phyloP scores from a whole-genome alignment of 1,139 yeast species.

The Yamadazyma pseudoaaseri region DNA sequence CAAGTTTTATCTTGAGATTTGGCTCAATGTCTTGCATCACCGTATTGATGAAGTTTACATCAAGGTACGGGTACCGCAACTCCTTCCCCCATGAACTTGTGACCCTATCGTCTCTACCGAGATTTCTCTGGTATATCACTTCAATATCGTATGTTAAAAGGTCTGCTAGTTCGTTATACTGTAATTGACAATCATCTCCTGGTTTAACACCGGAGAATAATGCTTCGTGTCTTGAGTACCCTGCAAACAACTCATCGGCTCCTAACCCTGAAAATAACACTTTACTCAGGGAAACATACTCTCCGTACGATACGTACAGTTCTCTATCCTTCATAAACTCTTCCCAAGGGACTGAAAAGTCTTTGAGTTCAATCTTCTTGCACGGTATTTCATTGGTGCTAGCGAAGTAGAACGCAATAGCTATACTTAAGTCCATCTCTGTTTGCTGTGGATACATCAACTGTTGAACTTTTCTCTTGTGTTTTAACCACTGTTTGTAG shows the following conservation, averaged over 20 bases:
- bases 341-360: constrained; percentile 19
- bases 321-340: constrained; percentile 19
- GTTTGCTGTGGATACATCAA: constrained; percentile 83
- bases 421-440: constrained; percentile 94
- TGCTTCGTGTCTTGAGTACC: constrained; percentile 77
- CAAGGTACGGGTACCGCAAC: constrained; percentile 84
- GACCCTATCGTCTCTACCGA: constrained; percentile 90
- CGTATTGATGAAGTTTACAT: constrained; percentile 55
- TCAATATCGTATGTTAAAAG: constrained; percentile 71
- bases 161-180: constrained; percentile 24
- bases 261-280: constrained; percentile 93
- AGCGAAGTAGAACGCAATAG: constrained; percentile 93
- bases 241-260: constrained; percentile 94
- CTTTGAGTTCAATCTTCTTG: constrained; percentile 14
- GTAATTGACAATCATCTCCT: constrained; percentile 17
- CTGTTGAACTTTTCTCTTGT: constrained; percentile 51
- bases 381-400: constrained; percentile 45
- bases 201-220: constrained; percentile 34
- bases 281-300: constrained; percentile 53
- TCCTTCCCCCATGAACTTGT: constrained; percentile 88
- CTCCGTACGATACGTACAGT: constrained; percentile 7
- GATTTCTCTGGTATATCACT: constrained; percentile 72
- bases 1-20: constrained; percentile 43
- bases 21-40: constrained; percentile 52
- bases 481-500: constrained; percentile 59